Conservation (phyloP, 352 stramenopile genomes). For the Phytophthora tentaculata region DNA sequence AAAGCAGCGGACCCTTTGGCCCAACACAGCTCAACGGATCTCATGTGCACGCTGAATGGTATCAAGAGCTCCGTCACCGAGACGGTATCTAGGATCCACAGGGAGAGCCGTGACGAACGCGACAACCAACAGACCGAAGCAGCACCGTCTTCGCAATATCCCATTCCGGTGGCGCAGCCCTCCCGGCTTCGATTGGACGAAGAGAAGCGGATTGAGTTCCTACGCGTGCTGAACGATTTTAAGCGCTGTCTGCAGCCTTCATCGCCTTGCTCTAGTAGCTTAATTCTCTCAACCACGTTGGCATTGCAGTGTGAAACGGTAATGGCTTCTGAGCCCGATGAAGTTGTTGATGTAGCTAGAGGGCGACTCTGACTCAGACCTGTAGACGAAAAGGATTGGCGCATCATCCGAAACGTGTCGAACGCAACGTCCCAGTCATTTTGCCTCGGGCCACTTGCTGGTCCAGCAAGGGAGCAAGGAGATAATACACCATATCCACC, state of each 20-base stretch:
- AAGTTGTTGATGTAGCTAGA: constrained; percentile 1
- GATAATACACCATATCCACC: constrained; percentile 19
- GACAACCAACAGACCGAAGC: constrained; percentile 6
- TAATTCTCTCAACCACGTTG: not conserved
- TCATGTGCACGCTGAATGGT: constrained; percentile 11
- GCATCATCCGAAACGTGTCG: constrained; percentile 12
- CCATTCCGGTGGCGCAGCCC: not conserved
- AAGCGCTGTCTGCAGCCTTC: constrained; percentile 46
- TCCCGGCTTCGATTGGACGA: constrained; percentile 17
- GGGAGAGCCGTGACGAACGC: constrained; percentile 4
- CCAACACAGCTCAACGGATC: not conserved
- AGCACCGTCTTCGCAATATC: not conserved
- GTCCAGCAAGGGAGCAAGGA: constrained; percentile 4
- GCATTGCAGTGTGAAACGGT: not conserved
- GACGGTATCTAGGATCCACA: constrained; percentile 13
- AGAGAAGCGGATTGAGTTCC: constrained; percentile 50
- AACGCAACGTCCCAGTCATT: constrained; percentile 18
- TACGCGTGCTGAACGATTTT: constrained; percentile 52
- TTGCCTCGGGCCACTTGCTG: constrained; percentile 1
- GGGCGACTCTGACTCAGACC: constrained; percentile 21
- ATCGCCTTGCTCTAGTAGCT: not conserved
- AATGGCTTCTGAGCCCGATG: too few relatives aligned
- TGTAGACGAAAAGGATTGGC: constrained; percentile 40
- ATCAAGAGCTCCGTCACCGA: constrained; percentile 16
- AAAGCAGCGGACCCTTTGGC: not conserved